Evolutionary conservation across 2,329 filamentous ascomycete genomes (phyloP), one percentile per base, ranked within the genome.

Genomic region (Fusarium armeniacum): DNA sequence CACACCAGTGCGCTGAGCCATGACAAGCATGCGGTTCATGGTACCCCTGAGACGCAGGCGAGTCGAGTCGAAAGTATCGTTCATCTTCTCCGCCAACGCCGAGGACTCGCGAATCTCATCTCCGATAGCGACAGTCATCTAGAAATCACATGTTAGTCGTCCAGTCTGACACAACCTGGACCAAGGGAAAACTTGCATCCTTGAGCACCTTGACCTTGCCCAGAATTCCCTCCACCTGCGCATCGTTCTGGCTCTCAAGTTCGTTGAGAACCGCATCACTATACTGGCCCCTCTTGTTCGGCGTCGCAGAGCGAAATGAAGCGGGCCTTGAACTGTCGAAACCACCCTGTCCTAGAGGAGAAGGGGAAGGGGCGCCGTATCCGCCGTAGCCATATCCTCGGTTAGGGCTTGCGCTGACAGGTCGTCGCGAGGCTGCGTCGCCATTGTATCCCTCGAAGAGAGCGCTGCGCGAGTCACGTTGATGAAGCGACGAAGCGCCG

Each of bases 21-120:
- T 99, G 56, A 95, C 78, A 71, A 98, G 82, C 96, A 99, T 99
- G 62, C 94, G 86, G 78, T 93, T 97, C 96, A 99, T 98, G 20
- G 97, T 98, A 56, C 95, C 94, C 45, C 90, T 88, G 67, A 99
- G 83, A 69, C 92, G 88, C 54, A 94, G 82, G 35, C 94, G 85
- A 55, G 95, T 97, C 74, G 88, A 89, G 78, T 98, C 95, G 78
- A 98, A 99, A 7, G 89, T 88, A 76, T 97, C 93, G 80, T 98
- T 98, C 91, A 99, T 97, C 81, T 94, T 95, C 75, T 98, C 93
- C 3, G 94, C 92, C 6, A 98, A 86, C 3, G 93, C 90, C 3
- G 93, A 93, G 16, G 92, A 96, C 69, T 97, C 93, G 73, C 95
- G 89, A 76, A 98, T 98, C 81, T 98, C 96, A 77, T 97, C 93